phyloP scores from a whole-genome alignment of 140 eudicot genomes.

The Ambrosia hybrid region DNA sequence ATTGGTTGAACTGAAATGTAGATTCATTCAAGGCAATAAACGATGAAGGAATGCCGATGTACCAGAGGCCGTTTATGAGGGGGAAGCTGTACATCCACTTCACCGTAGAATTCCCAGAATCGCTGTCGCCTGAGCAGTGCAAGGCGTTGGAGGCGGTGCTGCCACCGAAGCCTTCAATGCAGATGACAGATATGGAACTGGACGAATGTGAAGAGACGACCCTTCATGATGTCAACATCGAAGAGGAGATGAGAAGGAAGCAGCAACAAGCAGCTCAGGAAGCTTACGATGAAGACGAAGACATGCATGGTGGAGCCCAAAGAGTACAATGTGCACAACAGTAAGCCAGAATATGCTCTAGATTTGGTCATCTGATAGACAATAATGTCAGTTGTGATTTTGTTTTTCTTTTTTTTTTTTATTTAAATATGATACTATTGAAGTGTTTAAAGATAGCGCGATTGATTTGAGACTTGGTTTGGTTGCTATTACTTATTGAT shows the following conservation, averaged over 20 bases:
- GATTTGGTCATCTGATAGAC: constrained; percentile 13
- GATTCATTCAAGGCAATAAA: constrained; percentile 15
- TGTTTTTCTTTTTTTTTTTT: background rate
- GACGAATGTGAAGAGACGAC: constrained; percentile 17
- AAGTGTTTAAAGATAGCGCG: background rate
- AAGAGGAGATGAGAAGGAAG: constrained; percentile 17
- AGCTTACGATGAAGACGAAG: constrained; percentile 16
- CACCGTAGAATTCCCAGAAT: constrained; percentile 5
- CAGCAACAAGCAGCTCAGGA: constrained; percentile 14
- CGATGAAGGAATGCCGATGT: constrained; percentile 19
- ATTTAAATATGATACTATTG: background rate
- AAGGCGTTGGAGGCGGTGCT: constrained; percentile 9
- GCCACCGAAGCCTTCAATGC: background rate
- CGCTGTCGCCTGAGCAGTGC: background rate
- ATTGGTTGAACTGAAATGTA: background rate
- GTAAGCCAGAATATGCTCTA: background rate
- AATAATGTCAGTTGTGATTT: constrained; percentile 8
- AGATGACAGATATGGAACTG: constrained; percentile 15
- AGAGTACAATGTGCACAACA: constrained; percentile 20
- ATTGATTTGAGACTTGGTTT: background rate
- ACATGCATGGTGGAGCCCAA: constrained; percentile 21
- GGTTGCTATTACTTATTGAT: background rate
- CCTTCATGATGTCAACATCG: constrained; percentile 8
- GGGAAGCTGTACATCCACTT: constrained; percentile 19
- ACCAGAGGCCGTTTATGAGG: constrained; percentile 15